Evolutionary conservation across 805 yeast species (phyloP).

Genomic region (Ogataea pini): DNA sequence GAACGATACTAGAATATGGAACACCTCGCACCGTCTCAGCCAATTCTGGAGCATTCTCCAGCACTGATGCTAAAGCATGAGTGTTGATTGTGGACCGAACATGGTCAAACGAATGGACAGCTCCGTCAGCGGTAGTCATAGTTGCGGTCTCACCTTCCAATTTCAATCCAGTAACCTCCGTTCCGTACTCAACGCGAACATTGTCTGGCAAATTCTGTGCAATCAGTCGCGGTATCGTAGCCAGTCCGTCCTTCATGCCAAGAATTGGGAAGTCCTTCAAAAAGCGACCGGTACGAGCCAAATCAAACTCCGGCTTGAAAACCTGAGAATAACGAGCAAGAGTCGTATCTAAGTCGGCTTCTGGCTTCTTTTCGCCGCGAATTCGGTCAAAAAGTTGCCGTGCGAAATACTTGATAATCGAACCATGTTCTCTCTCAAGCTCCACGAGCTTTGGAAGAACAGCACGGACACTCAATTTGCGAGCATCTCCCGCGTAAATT

Average conservation of each 20-base stretch:
- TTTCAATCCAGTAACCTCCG: constrained; percentile 25
- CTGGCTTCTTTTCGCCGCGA: constrained; percentile 14
- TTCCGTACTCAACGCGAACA: constrained; percentile 39
- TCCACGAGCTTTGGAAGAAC: constrained; percentile 56
- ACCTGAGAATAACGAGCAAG: constrained; percentile 41
- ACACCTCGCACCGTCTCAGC: constrained; percentile 22
- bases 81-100: constrained; percentile 61
- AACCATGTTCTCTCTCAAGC: constrained; percentile 61
- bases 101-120: constrained; percentile 45
- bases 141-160: constrained; percentile 16
- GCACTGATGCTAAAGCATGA: constrained; percentile 37
- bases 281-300: constrained; percentile 37
- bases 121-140: constrained; percentile 3
- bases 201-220: constrained; percentile 43
- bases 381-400: constrained; percentile 33
- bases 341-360: constrained; percentile 25
- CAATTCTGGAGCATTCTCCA: constrained; percentile 22
- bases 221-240: constrained; percentile 49
- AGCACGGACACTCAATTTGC: constrained; percentile 62
- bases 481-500: constrained; percentile 83
- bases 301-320: constrained; percentile 42
- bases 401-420: constrained; percentile 50
- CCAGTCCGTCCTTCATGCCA: constrained; percentile 55
- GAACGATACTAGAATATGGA: constrained; percentile 51
- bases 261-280: constrained; percentile 64